These are phyloP conservation scores for Cordyceps javanica DNA, from an alignment of 2,329 filamentous ascomycete species.

Conservation along the genomic window DNA sequence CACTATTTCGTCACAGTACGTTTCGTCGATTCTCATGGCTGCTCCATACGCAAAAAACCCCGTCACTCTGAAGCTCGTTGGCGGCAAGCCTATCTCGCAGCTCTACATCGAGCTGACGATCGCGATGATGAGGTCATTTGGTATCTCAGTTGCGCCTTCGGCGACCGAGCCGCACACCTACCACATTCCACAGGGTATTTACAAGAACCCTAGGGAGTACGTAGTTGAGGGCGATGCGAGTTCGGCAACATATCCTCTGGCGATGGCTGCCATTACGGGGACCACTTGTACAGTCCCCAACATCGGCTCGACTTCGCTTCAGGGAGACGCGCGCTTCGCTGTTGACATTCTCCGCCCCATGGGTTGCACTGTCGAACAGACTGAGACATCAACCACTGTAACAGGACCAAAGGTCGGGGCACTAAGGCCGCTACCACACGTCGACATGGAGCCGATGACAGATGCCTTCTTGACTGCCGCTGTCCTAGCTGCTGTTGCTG, in stretches of 20 bases:
- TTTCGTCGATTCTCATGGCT: constrained; percentile 93
- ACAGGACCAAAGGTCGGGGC: constrained; percentile 73
- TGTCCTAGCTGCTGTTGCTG: constrained; percentile 83
- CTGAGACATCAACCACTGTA: constrained; percentile 80
- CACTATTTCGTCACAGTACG: constrained; percentile 97
- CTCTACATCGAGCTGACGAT: constrained; percentile 99
- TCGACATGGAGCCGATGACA: constrained; percentile 99
- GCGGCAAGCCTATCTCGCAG: constrained; percentile 96
- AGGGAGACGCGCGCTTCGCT: constrained; percentile 92
- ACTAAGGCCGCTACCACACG: constrained; percentile 68
- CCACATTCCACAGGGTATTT: constrained; percentile 79
- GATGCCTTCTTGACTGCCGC: constrained; percentile 96
- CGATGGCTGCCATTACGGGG: constrained; percentile 90
- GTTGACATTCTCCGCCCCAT: constrained; percentile 85
- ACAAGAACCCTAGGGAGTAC: constrained; percentile 80
- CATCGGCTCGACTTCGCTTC: constrained; percentile 84
- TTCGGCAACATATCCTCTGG: constrained; percentile 92
- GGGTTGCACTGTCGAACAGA: constrained; percentile 88
- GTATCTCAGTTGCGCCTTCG: constrained; percentile 72
- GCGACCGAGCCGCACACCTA: constrained; percentile 81
- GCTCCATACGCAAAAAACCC: constrained; percentile 94
- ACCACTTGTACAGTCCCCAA: constrained; percentile 95
- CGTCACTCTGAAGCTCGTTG: constrained; percentile 82
- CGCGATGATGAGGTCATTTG: constrained; percentile 93
- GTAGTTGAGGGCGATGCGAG: constrained; percentile 95